Evolutionary conservation across 2,329 filamentous ascomycete species (phyloP), one percentile per base, ranked within the genome.

Genomic region (Cercospora citrullina): DNA sequence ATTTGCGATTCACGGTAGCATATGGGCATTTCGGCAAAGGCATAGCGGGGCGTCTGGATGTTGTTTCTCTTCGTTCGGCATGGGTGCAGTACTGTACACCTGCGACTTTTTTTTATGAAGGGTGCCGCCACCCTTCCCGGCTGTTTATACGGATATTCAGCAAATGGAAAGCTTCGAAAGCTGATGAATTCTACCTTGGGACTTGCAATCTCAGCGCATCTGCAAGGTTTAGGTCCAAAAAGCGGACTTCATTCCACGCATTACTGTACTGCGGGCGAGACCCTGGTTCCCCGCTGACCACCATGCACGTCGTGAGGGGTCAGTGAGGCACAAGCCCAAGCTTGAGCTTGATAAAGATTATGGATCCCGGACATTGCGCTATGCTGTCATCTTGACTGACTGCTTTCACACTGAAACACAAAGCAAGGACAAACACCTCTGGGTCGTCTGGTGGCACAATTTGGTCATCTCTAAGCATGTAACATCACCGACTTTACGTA

Each of bases 201-300:
- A 42, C 16, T 42, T 42, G 10, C 45, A 14, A 5, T 48, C 45
- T 5, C n/a, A 48, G 4, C n/a, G 16, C 9, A 59, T 23, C 1
- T 59, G n/a, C 28, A 21, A 33, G n/a, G 28, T 14, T 59, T 1
- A 36, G 18, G 23, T 7, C 4, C 18, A 14, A 36, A 18, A 8
- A 12, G 16, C 9, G 55, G n/a, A 55, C 48, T 28, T 28, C 9
- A n/a, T 14, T 14, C 30, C 30, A 31, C 10, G 55, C 31, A 33
- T 26, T 59, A 21, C n/a, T 59, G 55, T 36, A 14, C n/a, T 59
- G 55, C 55, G 18, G 55, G 5, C 30, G 16, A 31, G 30, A 59
- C 28, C 55, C 55, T 59, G 30, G n/a, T 59, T n/a, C 39, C 60
- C 42, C 42, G 63, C 63, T 65, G 63, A 65, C 63, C 63, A 42